Evolutionary conservation across 1,284 basidiomycete genomes (phyloP).

Genomic region (Cryptococcus amylolentus): DNA sequence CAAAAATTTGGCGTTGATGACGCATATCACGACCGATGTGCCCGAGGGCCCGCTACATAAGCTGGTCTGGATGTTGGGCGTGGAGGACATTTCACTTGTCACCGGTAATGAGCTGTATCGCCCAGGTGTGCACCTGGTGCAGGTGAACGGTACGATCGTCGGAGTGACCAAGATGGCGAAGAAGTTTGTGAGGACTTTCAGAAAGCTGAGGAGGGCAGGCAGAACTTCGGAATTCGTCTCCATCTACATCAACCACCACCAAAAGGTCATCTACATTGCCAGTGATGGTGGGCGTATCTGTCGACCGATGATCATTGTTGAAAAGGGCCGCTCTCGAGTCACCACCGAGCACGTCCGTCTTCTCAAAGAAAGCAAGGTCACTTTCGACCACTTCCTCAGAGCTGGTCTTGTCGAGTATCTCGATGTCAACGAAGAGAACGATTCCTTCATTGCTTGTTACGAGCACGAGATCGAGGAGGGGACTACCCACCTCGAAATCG

Average conservation of each 20-base stretch:
- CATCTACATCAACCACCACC: conserved; percentile 95
- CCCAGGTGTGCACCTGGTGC: conserved; percentile 86
- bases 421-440: conserved; percentile 99
- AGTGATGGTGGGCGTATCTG: conserved; percentile 95
- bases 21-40: conserved; percentile 98
- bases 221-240: conserved; percentile 95
- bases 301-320: conserved; percentile 96
- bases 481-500: conserved; percentile 96
- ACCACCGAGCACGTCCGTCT: conserved; percentile 75
- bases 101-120: conserved; percentile 97
- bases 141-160: conserved; percentile 94
- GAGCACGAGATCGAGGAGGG: conserved; percentile 76
- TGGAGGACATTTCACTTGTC: conserved; percentile 90
- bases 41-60: conserved; percentile 91
- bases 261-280: conserved; percentile 92
- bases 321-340: conserved; percentile 74
- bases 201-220: conserved; percentile 85
- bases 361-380: conserved; percentile 72
- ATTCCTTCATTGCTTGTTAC: conserved; percentile 93
- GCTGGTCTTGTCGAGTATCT: conserved; percentile 98
- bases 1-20: conserved; percentile 98
- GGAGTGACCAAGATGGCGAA: conserved; percentile 84
- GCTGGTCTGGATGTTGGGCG: conserved; percentile 88
- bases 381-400: conserved; percentile 92
- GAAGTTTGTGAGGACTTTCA: conserved; percentile 85